Evolutionary conservation across 352 stramenopile species (phyloP), one percentile per base, ranked within the genome.

Genomic region (Phytophthora niederhauseri): DNA sequence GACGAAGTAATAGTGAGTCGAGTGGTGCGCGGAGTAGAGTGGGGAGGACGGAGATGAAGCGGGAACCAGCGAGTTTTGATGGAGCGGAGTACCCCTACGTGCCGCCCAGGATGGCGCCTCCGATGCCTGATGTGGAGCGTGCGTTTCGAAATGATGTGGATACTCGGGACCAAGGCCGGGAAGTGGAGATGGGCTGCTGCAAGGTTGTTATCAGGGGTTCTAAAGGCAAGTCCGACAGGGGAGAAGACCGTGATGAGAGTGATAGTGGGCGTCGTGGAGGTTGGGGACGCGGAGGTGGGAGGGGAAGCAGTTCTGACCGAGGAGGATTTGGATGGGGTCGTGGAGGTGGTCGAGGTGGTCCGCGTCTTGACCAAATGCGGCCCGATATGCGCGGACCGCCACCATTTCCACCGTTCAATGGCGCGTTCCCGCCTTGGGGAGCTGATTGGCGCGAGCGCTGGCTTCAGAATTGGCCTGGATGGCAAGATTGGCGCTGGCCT

Each of bases 181-280:
- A 80, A 31, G 22, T 87, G 14, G 53, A 81, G 15, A 71, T 79
- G 51, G 83, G 78, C 56, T 56, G 80, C 43, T 72, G 82, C 20
- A 83, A 83, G 34, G 57, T 87, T 36, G 56, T 70, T 36, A 57
- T 87, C 7, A 79, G 76, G 31, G 26, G 52, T 30, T 30, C 59
- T 24, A 64, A 52, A 38, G 43, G 11, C 20, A 57, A n/a, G 26
- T 34, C 19, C n/a, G 41, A 30, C 19, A 43, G 61, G 9, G 52
- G 64, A 30, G 38, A 45, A 9, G 63, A 28, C n/a, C 45, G 64
- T 5, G 50, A 62, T 58, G 66, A 20, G 5, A 38, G 17, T 15
- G 57, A 49, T 54, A 62, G 57, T 8, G 14, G 46, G 30, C 38
- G 64, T 31, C 65, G 48, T 30, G 45, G 17, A 7, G 43, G 57